Evolutionary conservation across 2,329 filamentous ascomycete genomes (phyloP).

Genomic region (Triangularia verruculosa): DNA sequence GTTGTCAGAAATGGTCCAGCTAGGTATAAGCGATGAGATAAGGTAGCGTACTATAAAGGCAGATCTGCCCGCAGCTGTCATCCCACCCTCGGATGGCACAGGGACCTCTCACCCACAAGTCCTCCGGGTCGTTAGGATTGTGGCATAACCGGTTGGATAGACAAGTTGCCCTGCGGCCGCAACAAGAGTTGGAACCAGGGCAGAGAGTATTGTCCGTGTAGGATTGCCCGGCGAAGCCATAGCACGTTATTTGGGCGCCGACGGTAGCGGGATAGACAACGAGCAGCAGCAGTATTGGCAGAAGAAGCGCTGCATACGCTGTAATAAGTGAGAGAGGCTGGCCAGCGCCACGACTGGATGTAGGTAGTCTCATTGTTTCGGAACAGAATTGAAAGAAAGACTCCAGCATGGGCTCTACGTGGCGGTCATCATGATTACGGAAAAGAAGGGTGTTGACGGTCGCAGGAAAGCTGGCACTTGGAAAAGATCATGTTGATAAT

Average conservation of each 20-base stretch:
- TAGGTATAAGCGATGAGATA: neutral
- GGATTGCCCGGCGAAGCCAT: conserved; percentile 4
- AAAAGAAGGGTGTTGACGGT: neutral
- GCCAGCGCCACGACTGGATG: neutral
- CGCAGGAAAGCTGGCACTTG: neutral
- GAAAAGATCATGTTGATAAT: neutral
- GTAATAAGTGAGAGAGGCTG: neutral
- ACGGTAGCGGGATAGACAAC: neutral
- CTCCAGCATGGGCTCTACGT: too few species aligned
- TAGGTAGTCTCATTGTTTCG: neutral
- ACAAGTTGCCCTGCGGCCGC: conserved; percentile 16
- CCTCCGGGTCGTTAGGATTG: conserved; percentile 7
- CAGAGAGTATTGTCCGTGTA: conserved; percentile 15
- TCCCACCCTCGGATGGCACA: conserved; percentile 17
- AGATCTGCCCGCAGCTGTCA: conserved; percentile 19
- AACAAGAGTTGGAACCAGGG: conserved; percentile 21
- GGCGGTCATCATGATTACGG: neutral
- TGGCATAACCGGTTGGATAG: conserved; percentile 21
- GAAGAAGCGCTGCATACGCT: neutral
- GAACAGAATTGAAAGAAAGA: neutral
- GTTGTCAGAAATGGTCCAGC: neutral
- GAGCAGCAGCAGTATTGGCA: neutral
- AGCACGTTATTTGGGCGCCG: conserved; percentile 15
- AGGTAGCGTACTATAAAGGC: conserved; percentile 16
- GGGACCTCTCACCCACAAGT: conserved; percentile 16